These are phyloP conservation scores for Pisolithus microcarpus DNA, from an alignment of 768 basidiomycete species.

Conservation along the genomic window DNA sequence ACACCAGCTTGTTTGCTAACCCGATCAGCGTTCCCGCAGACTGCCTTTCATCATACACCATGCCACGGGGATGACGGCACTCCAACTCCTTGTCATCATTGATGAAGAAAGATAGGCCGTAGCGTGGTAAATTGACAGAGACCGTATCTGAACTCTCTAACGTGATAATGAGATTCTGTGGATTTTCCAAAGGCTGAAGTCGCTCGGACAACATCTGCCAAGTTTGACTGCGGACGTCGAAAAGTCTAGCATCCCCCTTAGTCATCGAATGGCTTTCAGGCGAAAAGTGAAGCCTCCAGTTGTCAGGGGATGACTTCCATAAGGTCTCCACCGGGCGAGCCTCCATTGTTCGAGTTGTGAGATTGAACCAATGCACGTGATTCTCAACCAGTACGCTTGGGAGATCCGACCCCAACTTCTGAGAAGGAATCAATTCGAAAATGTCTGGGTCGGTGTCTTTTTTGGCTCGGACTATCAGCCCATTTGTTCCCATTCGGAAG, in stretches of 20 bases:
- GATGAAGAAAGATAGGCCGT: constrained; percentile 31
- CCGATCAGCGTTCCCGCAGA: constrained; percentile 37
- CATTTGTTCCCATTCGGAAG: constrained; percentile 3
- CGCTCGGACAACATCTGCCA: constrained; percentile 13
- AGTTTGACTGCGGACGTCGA: constrained; percentile 14
- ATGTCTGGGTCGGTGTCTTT: not conserved
- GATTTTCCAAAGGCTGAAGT: constrained; percentile 10
- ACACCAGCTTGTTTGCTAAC: constrained; percentile 29
- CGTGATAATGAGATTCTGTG: constrained; percentile 12
- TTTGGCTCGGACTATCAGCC: constrained; percentile 27
- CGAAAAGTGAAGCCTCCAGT: constrained; percentile 12
- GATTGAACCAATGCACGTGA: constrained; percentile 18
- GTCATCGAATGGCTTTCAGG: not conserved
- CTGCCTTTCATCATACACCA: constrained; percentile 33
- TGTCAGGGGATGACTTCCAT: constrained; percentile 11
- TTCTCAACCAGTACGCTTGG: constrained; percentile 12
- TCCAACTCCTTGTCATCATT: constrained; percentile 24
- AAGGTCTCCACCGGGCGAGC: constrained; percentile 9
- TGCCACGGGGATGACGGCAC: constrained; percentile 31
- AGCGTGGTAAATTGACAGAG: constrained; percentile 28
- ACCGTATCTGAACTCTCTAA: constrained; percentile 7
- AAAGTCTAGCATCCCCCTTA: constrained; percentile 2
- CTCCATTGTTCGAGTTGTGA: constrained; percentile 9
- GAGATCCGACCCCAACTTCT: constrained; percentile 11
- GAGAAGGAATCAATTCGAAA: constrained; percentile 12